Evolutionary conservation across 352 stramenopile species (phyloP).

Genomic region (Phytophthora sp.): DNA sequence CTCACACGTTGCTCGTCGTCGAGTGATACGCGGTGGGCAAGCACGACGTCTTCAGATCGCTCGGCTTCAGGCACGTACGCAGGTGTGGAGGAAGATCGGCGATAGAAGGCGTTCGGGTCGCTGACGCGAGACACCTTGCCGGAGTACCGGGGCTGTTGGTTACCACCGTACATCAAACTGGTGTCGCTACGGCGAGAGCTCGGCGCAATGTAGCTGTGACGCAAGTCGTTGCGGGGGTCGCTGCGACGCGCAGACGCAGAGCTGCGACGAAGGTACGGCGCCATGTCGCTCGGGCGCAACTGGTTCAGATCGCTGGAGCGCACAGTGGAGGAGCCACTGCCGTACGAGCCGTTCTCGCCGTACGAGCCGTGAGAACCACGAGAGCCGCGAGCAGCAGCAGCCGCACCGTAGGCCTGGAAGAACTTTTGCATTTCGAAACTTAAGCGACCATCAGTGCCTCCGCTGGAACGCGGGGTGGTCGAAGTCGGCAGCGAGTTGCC

Average conservation of each 20-base stretch:
- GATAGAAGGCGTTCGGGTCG: constrained; percentile 57
- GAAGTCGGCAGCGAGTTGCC: constrained; percentile 28
- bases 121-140: constrained; percentile 46
- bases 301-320: constrained; percentile 61
- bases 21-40: constrained; percentile 64
- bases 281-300: constrained; percentile 33
- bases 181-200: constrained; percentile 42
- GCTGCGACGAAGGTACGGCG: constrained; percentile 39
- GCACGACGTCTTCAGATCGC: constrained; percentile 56
- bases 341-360: constrained; percentile 49
- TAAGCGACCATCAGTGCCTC: constrained; percentile 46
- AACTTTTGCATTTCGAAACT: constrained; percentile 78
- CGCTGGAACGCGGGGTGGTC: constrained; percentile 41
- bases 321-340: constrained; percentile 53
- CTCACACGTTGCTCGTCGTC: constrained; percentile 67
- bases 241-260: constrained; percentile 35
- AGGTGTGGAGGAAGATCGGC: constrained; percentile 31
- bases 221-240: constrained; percentile 25
- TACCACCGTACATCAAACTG: constrained; percentile 34
- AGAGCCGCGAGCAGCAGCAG: constrained; percentile 29
- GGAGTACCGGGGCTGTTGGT: constrained; percentile 29
- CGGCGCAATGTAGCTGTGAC: constrained; percentile 38
- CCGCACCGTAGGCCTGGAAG: constrained; percentile 63
- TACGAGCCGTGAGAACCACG: constrained; percentile 36
- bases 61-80: constrained; percentile 42